These are phyloP conservation scores for Pythium grandisporangium DNA, from an alignment of 352 stramenopile genomes.

Conservation along the genomic window DNA sequence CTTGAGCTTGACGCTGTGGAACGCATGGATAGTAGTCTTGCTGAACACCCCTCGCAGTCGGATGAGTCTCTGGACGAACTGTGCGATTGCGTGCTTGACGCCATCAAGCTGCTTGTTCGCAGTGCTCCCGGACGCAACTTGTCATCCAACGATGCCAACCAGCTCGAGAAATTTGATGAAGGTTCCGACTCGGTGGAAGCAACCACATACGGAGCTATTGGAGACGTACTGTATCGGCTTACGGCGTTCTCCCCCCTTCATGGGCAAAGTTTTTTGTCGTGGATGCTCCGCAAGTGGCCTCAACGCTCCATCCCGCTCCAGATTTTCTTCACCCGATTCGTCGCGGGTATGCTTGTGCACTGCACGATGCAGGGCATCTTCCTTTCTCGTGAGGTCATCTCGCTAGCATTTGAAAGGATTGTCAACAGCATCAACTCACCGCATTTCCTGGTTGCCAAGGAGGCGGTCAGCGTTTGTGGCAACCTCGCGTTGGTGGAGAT, in stretches of 20 bases:
- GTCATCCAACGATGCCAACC: constrained; percentile 34
- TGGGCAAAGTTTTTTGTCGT: constrained; percentile 46
- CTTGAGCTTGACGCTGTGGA: constrained; percentile 31
- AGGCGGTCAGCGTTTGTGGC: constrained; percentile 48
- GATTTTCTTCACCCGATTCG: constrained; percentile 69
- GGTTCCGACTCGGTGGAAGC: constrained; percentile 53
- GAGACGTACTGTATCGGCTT: constrained; percentile 53
- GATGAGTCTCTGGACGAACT: constrained; percentile 18
- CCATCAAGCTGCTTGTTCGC: constrained; percentile 43
- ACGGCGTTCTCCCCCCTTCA: constrained; percentile 49
- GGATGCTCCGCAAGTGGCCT: constrained; percentile 71
- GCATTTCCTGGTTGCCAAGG: constrained; percentile 66
- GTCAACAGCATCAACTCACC: constrained; percentile 43
- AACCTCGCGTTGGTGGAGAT: constrained; percentile 66
- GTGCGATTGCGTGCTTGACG: constrained; percentile 34
- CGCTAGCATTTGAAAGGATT: constrained; percentile 39
- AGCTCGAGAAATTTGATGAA: constrained; percentile 57
- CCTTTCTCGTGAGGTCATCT: constrained; percentile 34
- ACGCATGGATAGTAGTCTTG: too few relatives aligned
- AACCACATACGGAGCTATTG: constrained; percentile 48
- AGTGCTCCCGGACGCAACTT: constrained; percentile 27
- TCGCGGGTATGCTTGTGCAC: constrained; percentile 39
- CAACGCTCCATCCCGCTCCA: constrained; percentile 62
- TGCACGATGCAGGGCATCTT: constrained; percentile 51
- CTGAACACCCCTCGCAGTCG: constrained; percentile 23